Evolutionary conservation across 2,329 filamentous ascomycete genomes (phyloP), one percentile per base, ranked within the genome.

Genomic region (Trichocomaceae sp.): DNA sequence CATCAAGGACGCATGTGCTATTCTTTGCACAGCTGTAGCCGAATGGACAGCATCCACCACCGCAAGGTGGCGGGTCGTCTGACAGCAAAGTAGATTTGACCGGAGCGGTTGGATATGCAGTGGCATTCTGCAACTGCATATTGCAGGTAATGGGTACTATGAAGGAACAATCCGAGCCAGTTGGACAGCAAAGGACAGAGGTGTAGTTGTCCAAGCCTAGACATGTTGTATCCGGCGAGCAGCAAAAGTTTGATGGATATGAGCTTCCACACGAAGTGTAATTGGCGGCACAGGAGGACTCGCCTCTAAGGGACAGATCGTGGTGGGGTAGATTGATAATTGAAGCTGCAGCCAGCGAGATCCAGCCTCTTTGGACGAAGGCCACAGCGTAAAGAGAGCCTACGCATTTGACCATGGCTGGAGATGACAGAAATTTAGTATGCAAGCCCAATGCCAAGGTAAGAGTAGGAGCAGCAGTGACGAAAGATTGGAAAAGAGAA

Each of bases 161-260:
- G 50, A 65, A 69, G 13, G 64, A 59, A 59, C 76, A 78, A 49
- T 65, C 63, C 23, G 63, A 55, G 4, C 72, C 74, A 10, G 66
- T 62, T n/a, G 74, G 75, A 60, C 76, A 78, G 62, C 76, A 78
- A 22, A 78, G 67, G 26, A 68, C 73, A 3, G 74, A 72, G 33
- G 65, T 73, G 10, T 65, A 67, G 51, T 66, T 60, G 56, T 77
- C 75, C 35, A 77, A 55, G 44, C 68, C 68, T 48, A 76, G 61
- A 58, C 76, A 78, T 39, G 64, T 71, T 15, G 67, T 66, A 9
- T 62, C 65, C 31, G 68, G 66, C 20, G 70, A 63, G 55, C 76
- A 78, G 60, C 73, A 76, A 60, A 77, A 78, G 49, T 69, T 63
- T 15, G 63, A 63, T 7, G 74, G 72, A 26, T 77, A 61, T 3